These are phyloP conservation scores for Celoporthe dispersa DNA, from an alignment of 2,329 filamentous ascomycete genomes.

Conservation along the genomic window DNA sequence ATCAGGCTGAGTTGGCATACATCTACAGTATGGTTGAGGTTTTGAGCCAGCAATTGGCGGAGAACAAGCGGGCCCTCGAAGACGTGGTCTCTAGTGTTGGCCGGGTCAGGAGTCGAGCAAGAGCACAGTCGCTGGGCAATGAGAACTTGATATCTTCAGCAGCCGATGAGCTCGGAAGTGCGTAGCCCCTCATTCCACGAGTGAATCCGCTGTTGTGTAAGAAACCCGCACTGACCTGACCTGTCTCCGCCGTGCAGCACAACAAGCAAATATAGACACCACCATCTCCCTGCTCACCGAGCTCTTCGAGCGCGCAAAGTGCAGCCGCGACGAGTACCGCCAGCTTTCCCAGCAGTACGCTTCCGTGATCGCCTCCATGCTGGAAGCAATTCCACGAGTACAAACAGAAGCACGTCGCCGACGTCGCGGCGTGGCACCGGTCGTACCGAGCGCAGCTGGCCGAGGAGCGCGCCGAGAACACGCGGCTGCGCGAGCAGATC, in stretches of 20 bases:
- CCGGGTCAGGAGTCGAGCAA: conserved; percentile 61
- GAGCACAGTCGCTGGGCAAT: conserved; percentile 56
- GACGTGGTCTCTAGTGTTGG: conserved; percentile 68
- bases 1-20: conserved; percentile 70
- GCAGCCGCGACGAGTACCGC: conserved; percentile 64
- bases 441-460: conserved; percentile 69
- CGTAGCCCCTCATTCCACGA: conserved; percentile 16
- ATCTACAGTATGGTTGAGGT: conserved; percentile 72
- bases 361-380: conserved; percentile 58
- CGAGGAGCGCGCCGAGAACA: conserved; percentile 68
- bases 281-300: conserved; percentile 65
- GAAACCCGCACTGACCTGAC: conserved; percentile 12
- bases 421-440: conserved; percentile 67
- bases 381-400: conserved; percentile 69
- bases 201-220: not conserved
- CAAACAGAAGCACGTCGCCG: conserved; percentile 65
- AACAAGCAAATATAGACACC: conserved; percentile 63
- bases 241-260: conserved; percentile 45
- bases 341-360: conserved; percentile 63
- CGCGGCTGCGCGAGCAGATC: conserved; percentile 65
- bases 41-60: conserved; percentile 64
- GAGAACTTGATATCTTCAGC: conserved; percentile 62
- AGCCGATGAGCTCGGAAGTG: conserved; percentile 62
- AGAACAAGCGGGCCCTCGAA: conserved; percentile 64
- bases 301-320: conserved; percentile 64